Evolutionary conservation across 371 early-diverging fungal genomes (phyloP).

Genomic region (Lichtheimia corymbifera): DNA sequence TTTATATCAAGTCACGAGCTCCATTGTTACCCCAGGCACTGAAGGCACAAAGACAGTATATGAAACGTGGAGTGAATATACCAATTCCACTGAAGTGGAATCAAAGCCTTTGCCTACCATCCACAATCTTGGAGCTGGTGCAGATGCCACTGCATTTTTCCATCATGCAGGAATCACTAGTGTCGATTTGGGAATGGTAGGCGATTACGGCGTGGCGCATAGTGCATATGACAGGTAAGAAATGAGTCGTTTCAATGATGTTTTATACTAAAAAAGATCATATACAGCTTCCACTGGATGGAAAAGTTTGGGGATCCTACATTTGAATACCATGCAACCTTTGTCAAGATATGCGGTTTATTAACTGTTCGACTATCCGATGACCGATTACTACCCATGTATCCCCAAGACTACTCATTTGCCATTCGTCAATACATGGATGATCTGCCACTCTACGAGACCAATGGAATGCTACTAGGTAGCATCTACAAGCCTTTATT

Average conservation of each 20-base stretch:
- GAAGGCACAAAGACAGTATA: conserved; percentile 14
- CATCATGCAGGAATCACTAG: conserved; percentile 63
- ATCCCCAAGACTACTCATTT: conserved; percentile 37
- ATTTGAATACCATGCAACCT: conserved; percentile 57
- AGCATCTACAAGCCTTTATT: not conserved
- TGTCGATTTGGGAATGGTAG: conserved; percentile 51
- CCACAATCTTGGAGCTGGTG: conserved; percentile 44
- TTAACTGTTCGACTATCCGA: conserved; percentile 40
- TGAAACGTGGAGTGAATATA: conserved; percentile 18
- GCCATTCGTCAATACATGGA: conserved; percentile 18
- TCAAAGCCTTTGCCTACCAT: conserved; percentile 12
- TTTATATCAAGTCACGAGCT: conserved; percentile 41
- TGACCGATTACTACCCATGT: conserved; percentile 38
- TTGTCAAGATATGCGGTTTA: conserved; percentile 45
- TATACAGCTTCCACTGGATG: conserved; percentile 56
- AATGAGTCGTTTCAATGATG: not conserved
- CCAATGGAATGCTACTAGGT: not conserved
- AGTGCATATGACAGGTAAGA: conserved; percentile 53
- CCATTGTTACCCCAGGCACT: conserved; percentile 34
- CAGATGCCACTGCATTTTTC: conserved; percentile 60
- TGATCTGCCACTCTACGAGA: conserved; percentile 13
- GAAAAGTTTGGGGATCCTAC: conserved; percentile 66
- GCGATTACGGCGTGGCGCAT: conserved; percentile 57
- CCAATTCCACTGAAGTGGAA: conserved; percentile 11
- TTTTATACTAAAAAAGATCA: conserved; percentile 4